Evolutionary conservation across 169 alveolate species (phyloP).

Genomic region (Plasmodium reichenowi): DNA sequence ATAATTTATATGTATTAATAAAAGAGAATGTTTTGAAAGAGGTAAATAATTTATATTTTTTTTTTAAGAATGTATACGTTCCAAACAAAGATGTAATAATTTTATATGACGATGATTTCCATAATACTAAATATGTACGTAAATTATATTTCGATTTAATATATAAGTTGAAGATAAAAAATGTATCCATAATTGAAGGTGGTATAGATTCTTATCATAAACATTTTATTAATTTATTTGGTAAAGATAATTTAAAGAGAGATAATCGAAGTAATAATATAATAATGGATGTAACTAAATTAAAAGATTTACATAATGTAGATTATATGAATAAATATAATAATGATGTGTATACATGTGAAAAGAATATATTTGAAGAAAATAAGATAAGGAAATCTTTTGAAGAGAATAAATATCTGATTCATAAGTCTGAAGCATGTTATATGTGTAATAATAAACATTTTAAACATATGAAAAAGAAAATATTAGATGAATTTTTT

Average conservation of each 20-base stretch:
- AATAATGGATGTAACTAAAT: background rate
- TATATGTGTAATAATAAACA: constrained; percentile 35
- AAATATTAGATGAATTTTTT: constrained; percentile 68
- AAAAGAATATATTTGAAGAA: background rate
- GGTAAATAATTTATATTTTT: constrained; percentile 1
- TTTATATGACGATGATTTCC: constrained; percentile 36
- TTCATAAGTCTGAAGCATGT: constrained; percentile 15
- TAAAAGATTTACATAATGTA: background rate
- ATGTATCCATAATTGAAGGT: constrained; percentile 69
- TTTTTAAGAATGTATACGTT: constrained; percentile 13
- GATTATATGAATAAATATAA: background rate
- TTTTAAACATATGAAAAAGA: constrained; percentile 8
- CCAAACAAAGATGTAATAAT: constrained; percentile 25
- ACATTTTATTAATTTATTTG: background rate
- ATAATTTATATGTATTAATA: constrained; percentile 46
- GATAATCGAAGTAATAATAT: background rate
- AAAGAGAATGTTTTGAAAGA: constrained; percentile 62
- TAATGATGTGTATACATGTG: background rate
- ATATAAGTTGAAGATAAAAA: constrained; percentile 15
- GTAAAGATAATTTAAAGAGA: too few relatives aligned
- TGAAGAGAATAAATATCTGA: background rate
- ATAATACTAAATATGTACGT: constrained; percentile 46
- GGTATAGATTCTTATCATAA: constrained; percentile 68
- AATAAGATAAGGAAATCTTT: constrained; percentile 4
- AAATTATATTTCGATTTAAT: constrained; percentile 37